A percentile compares a stretch with the other conserved stretches of the same genome.
These are phyloP conservation scores for Clathrospora elynae DNA, from an alignment of 2,329 filamentous ascomycete species.

Conservation along the genomic window DNA sequence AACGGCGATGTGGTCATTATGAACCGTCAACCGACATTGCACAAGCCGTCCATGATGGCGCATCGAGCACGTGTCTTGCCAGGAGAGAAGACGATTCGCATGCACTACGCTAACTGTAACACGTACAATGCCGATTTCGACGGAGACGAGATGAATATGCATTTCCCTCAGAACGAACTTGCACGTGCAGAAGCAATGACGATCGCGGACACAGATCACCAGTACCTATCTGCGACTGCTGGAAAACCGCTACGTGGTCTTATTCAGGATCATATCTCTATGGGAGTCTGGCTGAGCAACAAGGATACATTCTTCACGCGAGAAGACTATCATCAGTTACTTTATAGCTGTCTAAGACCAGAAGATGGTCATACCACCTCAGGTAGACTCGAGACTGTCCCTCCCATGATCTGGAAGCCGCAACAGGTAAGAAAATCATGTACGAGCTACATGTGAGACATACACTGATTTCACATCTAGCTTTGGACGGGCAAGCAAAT, in stretches of 20 bases:
- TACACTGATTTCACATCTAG: no score
- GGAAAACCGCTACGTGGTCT: conserved; percentile 93
- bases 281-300: conserved; percentile 87
- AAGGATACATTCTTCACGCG: conserved; percentile 89
- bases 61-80: conserved; percentile 90
- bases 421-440: no score
- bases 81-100: conserved; percentile 95
- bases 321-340: conserved; percentile 88
- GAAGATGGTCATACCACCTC: conserved; percentile 87
- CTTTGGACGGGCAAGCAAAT: conserved; percentile 98
- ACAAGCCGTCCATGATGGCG: conserved; percentile 99
- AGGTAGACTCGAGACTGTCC: conserved; percentile 79
- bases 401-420: conserved; percentile 83
- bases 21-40: conserved; percentile 97
- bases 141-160: conserved; percentile 99
- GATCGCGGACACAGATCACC: conserved; percentile 94
- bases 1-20: conserved; percentile 97
- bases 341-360: conserved; percentile 87
- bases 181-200: conserved; percentile 90
- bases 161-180: conserved; percentile 96
- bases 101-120: conserved; percentile 99
- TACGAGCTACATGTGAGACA: no score
- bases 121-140: conserved; percentile 99
- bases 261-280: conserved; percentile 97
- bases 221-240: conserved; percentile 91